Evolutionary conservation across 225 moss, liverwort and hornwort genomes (phyloP).

Genomic region (Takakia lepidozioides): DNA sequence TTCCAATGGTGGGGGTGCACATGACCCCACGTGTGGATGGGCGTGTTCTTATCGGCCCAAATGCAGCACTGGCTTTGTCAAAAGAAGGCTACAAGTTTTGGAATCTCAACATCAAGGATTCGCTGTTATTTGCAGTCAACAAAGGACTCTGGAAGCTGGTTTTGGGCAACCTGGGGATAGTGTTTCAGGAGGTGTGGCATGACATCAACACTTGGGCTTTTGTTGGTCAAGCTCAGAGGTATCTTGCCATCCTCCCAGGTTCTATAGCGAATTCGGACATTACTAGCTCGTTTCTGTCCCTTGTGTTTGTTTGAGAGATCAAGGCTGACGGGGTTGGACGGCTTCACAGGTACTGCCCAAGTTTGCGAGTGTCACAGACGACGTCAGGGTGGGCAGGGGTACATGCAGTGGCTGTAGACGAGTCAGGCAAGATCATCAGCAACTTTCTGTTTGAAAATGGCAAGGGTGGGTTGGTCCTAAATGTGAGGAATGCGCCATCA

Average conservation of each 20-base stretch:
- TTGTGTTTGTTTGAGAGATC: too few species aligned
- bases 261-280: background rate
- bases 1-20: slow-evolving; percentile 90
- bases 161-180: slow-evolving; percentile 58
- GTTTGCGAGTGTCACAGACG: slow-evolving; percentile 54
- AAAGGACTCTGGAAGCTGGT: slow-evolving; percentile 79
- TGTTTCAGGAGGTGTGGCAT: slow-evolving; percentile 79
- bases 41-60: slow-evolving; percentile 71
- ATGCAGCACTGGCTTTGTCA: slow-evolving; percentile 62
- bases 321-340: too few species aligned
- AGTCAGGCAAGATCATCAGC: slow-evolving; percentile 52
- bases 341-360: slow-evolving; percentile 82
- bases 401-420: slow-evolving; percentile 66
- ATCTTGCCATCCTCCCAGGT: background rate
- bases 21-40: slow-evolving; percentile 78
- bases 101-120: slow-evolving; percentile 52
- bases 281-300: too few species aligned
- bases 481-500: slow-evolving; percentile 79
- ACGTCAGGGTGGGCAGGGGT: slow-evolving; percentile 72
- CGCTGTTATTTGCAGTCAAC: slow-evolving; percentile 44
- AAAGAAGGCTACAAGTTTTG: slow-evolving; percentile 84
- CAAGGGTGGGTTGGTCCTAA: slow-evolving; percentile 53
- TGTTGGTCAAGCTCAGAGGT: slow-evolving; percentile 63
- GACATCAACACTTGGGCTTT: slow-evolving; percentile 70
- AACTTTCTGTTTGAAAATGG: slow-evolving; percentile 73